Conservation (phyloP, 495 filamentous ascomycete genomes). For the Achaetomiella virescens region DNA sequence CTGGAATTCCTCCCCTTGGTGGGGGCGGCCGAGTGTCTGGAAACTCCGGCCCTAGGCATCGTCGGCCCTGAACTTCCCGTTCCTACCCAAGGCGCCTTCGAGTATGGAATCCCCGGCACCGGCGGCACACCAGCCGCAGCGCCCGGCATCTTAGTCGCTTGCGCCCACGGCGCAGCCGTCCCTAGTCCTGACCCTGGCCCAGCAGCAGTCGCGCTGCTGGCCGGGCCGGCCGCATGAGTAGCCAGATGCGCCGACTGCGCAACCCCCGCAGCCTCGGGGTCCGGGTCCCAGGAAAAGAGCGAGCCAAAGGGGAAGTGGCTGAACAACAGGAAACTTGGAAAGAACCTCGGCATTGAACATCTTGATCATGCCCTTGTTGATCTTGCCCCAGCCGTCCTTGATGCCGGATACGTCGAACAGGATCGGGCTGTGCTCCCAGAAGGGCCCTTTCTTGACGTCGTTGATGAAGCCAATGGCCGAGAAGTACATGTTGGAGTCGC, state of each 20-base stretch:
- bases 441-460: slow-evolving; percentile 94
- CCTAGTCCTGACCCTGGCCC: slow-evolving; percentile 12
- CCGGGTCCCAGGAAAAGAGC: slow-evolving; percentile 73
- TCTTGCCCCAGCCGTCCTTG: slow-evolving; percentile 89
- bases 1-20: slow-evolving; percentile 18
- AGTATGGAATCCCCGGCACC: slow-evolving; percentile 30
- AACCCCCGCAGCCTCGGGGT: slow-evolving; percentile 53
- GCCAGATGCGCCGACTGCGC: slow-evolving; percentile 49
- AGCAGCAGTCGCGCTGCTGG: slow-evolving; percentile 14
- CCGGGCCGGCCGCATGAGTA: slow-evolving; percentile 45
- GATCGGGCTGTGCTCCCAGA: slow-evolving; percentile 97
- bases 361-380: slow-evolving; percentile 98
- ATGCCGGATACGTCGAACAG: slow-evolving; percentile 93
- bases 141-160: slow-evolving; percentile 29
- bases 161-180: slow-evolving; percentile 39
- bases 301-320: slow-evolving; percentile 93
- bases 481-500: slow-evolving; percentile 84
- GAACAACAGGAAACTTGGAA: slow-evolving; percentile 91
- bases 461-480: slow-evolving; percentile 98
- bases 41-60: slow-evolving; percentile 1
- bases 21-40: too few species aligned
- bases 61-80: background rate
- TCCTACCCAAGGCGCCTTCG: slow-evolving; percentile 23
- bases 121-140: slow-evolving; percentile 2
- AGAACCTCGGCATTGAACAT: slow-evolving; percentile 96